Base-by-base conservation (phyloP, 495 filamentous ascomycete genomes). In the Annulohypoxylon maeteangense region DNA sequence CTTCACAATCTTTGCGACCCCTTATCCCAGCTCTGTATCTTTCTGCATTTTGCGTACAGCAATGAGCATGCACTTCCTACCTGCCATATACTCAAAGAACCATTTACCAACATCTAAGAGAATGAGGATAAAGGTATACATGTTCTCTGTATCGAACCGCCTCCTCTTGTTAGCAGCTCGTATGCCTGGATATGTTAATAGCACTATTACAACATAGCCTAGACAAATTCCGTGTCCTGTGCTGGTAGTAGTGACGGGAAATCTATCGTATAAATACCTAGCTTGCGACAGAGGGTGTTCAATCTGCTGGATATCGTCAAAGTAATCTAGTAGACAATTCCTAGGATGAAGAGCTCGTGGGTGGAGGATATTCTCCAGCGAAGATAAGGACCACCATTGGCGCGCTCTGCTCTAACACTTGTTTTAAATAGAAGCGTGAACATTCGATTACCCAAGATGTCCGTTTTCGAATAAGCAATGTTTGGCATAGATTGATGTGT, bases 401-500 rank as follows among this genome's bases (percentile, higher is more conserved):
- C 32, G 10, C 10, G 5, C 16, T 44, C 40, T 44, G 16, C 40
- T 18, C 40, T 16, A 27, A 50, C 20, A 32, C 27, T 18, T 29
- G 50, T 54, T 54, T 54, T 34, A 29, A 18, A 16, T 54, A 31
- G n/a, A 34, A 34, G 7, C 7, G 7, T 8, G n/a, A 25, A 34
- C 29, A 12, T 18, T 54, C 29, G 29, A 54, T 32, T 54, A 18
- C 20, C 34, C 10, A 45, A n/a, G 34, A n/a, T 45, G 18, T 36
- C 45, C 50, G 44, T 60, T 47, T 56, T 68, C 48, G 8, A 67
- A 67, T 62, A 40, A 42, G 25, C 36, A 42, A 40, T 57, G 51
- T 62, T 62, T 48, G 34, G 42, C 50, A 61, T 62, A 50, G 42
- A 62, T 53, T 64, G 44, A 59, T 14, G 40, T 59, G 67, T 51